Evolutionary conservation across 2,329 filamentous ascomycete genomes (phyloP).

Genomic region (Arthrobotrys sinensis): DNA sequence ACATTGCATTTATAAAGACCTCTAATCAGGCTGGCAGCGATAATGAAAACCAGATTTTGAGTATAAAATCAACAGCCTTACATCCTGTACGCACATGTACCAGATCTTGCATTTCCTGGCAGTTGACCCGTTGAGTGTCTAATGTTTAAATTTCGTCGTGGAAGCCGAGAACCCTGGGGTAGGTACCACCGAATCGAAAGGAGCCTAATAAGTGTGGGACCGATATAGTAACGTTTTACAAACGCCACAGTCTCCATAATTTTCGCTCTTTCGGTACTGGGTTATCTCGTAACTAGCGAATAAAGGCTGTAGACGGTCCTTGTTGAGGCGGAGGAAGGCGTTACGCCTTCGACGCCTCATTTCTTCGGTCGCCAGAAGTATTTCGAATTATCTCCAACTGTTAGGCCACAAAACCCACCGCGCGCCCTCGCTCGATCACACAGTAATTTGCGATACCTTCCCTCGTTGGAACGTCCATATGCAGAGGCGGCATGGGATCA

Average conservation of each 20-base stretch:
- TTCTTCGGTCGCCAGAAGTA: neutral
- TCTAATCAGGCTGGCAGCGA: conserved; percentile 9
- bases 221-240: conserved; percentile 9
- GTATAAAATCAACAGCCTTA: conserved; percentile 37
- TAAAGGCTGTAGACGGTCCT: conserved; percentile 28
- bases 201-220: conserved; percentile 11
- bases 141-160: neutral
- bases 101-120: conserved; percentile 31
- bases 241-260: conserved; percentile 31
- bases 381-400: neutral
- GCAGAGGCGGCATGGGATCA: conserved; percentile 23
- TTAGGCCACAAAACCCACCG: conserved; percentile 1
- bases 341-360: conserved; percentile 23
- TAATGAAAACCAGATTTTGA: conserved; percentile 39
- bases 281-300: conserved; percentile 7
- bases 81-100: conserved; percentile 10
- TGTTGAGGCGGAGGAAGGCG: conserved; percentile 33
- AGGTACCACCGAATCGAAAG: conserved; percentile 6
- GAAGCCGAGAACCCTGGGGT: conserved; percentile 9
- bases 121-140: neutral
- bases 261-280: conserved; percentile 16
- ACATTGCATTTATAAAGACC: conserved; percentile 8
- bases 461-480: neutral
- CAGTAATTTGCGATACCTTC: conserved; percentile 19
- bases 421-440: neutral